Conservation (phyloP, 495 filamentous ascomycete species). For the Oidiodendron maius region DNA sequence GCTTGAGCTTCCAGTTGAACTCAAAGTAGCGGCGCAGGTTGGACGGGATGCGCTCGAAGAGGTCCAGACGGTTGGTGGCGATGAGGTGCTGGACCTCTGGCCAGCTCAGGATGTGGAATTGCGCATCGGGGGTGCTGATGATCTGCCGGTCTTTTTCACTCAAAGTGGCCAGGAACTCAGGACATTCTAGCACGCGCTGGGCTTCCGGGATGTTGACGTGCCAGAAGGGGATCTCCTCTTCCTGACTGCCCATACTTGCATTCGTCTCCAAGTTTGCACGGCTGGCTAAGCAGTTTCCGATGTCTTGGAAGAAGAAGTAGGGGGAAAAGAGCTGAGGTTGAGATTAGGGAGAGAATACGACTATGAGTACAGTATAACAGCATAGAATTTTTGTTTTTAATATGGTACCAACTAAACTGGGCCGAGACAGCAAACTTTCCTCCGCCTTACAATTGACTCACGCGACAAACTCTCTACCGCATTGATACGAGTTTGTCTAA, state of each 20-base stretch:
- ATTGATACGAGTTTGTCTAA: no score
- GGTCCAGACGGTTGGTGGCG: slow-evolving; percentile 58
- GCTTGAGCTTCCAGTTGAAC: slow-evolving; percentile 54
- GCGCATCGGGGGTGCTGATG: slow-evolving; percentile 57
- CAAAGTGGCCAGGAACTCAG: slow-evolving; percentile 55
- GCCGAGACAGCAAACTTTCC: no score
- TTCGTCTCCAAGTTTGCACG: no score
- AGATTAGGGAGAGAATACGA: no score
- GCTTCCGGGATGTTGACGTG: slow-evolving; percentile 64
- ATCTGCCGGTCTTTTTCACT: slow-evolving; percentile 52
- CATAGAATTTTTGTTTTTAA: no score
- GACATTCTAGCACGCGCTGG: slow-evolving; percentile 58
- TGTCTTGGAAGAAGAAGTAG: no score
- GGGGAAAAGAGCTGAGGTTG: no score
- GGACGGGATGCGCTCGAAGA: slow-evolving; percentile 68
- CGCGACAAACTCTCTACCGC: no score
- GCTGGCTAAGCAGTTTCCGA: no score
- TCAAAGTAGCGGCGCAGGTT: slow-evolving; percentile 67
- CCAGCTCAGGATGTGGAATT: slow-evolving; percentile 12
- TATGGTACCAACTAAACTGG: no score
- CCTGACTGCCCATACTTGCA: slow-evolving; percentile 14
- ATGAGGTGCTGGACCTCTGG: slow-evolving; percentile 51
- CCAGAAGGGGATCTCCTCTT: slow-evolving; percentile 61
- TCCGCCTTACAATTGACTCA: no score
- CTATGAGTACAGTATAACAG: no score